A percentile compares a stretch with the other conserved stretches of the same genome.
phyloP scores from a whole-genome alignment of 345 rosid genomes.

The Populus ilicifolia region DNA sequence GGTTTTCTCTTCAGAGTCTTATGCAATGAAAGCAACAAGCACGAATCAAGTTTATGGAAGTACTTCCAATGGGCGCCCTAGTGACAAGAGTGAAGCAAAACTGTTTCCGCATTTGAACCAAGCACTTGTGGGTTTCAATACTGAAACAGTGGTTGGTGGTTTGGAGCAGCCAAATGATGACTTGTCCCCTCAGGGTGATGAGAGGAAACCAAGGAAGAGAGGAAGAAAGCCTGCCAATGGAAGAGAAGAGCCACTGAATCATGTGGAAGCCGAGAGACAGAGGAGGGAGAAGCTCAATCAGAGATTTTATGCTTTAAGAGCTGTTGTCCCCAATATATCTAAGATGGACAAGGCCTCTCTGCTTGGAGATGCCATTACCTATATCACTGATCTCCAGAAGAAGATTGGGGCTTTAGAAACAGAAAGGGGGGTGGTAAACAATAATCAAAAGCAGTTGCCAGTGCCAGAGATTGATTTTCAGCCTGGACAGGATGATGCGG shows the following conservation, averaged over 20 bases:
- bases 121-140: conserved; percentile 33
- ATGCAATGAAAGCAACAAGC: conserved; percentile 43
- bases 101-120: conserved; percentile 46
- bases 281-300: conserved; percentile 97
- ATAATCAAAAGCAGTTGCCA: conserved; percentile 36
- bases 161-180: conserved; percentile 64
- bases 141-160: conserved; percentile 39
- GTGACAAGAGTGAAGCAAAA: conserved; percentile 44
- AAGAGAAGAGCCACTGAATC: conserved; percentile 92
- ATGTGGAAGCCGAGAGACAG: conserved; percentile 93
- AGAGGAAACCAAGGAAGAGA: conserved; percentile 88
- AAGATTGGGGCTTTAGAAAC: conserved; percentile 63
- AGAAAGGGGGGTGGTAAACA: conserved; percentile 56
- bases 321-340: conserved; percentile 10
- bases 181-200: conserved; percentile 48
- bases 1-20: conserved; percentile 53
- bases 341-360: conserved; percentile 10
- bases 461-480: conserved; percentile 69
- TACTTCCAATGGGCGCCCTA: conserved; percentile 43
- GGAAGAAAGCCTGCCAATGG: conserved; percentile 98
- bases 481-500: conserved; percentile 64
- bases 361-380: conserved; percentile 9
- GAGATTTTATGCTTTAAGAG: conserved; percentile 53
- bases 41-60: conserved; percentile 55
- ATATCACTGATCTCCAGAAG: conserved; percentile 10